Base-by-base conservation (phyloP, 2,329 filamentous ascomycete genomes). In the Knufia petricola region DNA sequence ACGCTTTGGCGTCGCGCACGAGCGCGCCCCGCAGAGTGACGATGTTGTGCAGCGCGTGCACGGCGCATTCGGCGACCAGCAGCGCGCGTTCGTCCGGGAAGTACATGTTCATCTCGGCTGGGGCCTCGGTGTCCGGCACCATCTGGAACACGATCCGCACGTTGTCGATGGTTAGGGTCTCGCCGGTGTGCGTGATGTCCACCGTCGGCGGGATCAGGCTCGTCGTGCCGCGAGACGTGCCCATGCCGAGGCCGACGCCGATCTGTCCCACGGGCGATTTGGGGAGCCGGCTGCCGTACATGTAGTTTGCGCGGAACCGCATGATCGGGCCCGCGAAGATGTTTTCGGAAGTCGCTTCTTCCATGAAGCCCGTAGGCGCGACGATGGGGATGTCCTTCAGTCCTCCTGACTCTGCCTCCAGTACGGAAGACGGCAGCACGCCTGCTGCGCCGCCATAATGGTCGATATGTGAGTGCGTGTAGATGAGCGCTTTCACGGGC, bases 11-110 rank as follows among this genome's bases (percentile, higher is more conserved):
- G 52, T 72, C 69, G 9, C 68, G 59, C 2, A 71, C 69, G 3
- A 57, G 54, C 2, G 67, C 68, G 2, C 69, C 69, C 1, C 69
- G 63, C 12, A 70, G 58, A 0, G 69, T 71, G 4, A 64, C 51
- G 49, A 71, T 64, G 50, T 71, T 71, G 53, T 71, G 68, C 49
- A 71, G 52, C 12, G 54, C 60, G 46, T 71, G 63, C 1, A 66
- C 70, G 2, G 66, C 64, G 24, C 56, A 61, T 52, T 71, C 69
- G 0, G 68, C 59, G 8, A 67, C 60, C 48, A 59, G 68, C 0
- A 72, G 54, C 1, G 69, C 66, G 4, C 53, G 53, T 30, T 61
- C 56, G 6, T 66, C 51, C 2, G 68, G 68, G 34, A 72, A 66
- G 44, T 64, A 62, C 37, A 72, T 60, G 49, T 68, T 67, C 51